Percentiles rank a stretch among this genome's conserved stretches.
Evolutionary conservation across 352 stramenopile species (phyloP).

Genomic region (Phytophthora hibernalis): DNA sequence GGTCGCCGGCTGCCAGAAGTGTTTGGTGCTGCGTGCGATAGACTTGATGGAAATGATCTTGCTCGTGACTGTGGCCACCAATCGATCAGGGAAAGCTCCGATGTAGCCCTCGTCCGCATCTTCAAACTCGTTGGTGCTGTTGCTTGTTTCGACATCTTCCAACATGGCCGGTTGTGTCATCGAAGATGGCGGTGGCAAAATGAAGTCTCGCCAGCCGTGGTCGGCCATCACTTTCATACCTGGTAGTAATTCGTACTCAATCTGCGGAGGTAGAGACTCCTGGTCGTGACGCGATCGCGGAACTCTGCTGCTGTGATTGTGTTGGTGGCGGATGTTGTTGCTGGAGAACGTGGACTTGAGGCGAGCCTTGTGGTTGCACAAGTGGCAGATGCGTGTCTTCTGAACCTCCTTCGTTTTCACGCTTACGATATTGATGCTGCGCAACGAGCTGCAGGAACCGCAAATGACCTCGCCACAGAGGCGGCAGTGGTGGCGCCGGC

Average conservation of each 20-base stretch:
- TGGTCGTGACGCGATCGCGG: slow-evolving; percentile 33
- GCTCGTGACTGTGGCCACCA: slow-evolving; percentile 26
- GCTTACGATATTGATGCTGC: slow-evolving; percentile 44
- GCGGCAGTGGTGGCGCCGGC: slow-evolving; percentile 68
- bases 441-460: slow-evolving; percentile 56
- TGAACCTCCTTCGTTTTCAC: slow-evolving; percentile 45
- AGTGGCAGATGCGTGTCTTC: slow-evolving; percentile 73
- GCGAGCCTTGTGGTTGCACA: slow-evolving; percentile 65
- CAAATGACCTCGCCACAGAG: slow-evolving; percentile 75
- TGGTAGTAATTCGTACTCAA: slow-evolving; percentile 22
- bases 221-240: slow-evolving; percentile 23
- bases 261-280: slow-evolving; percentile 22
- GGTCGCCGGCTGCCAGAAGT: slow-evolving; percentile 25
- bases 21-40: slow-evolving; percentile 39
- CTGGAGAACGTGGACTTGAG: slow-evolving; percentile 38
- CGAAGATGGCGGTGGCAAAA: slow-evolving; percentile 18
- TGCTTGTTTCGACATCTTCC: slow-evolving; percentile 14
- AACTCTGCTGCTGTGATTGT: slow-evolving; percentile 14
- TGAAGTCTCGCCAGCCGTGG: slow-evolving; percentile 15
- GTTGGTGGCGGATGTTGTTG: slow-evolving; percentile 21
- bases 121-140: slow-evolving; percentile 31
- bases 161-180: slow-evolving; percentile 18
- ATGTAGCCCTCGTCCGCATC: slow-evolving; percentile 36
- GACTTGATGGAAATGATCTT: slow-evolving; percentile 76
- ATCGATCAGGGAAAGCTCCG: slow-evolving; percentile 28